A percentile compares a stretch with the other conserved stretches of the same genome.
Conservation (phyloP, 352 stramenopile species). For the Globisporangium perplexum region DNA sequence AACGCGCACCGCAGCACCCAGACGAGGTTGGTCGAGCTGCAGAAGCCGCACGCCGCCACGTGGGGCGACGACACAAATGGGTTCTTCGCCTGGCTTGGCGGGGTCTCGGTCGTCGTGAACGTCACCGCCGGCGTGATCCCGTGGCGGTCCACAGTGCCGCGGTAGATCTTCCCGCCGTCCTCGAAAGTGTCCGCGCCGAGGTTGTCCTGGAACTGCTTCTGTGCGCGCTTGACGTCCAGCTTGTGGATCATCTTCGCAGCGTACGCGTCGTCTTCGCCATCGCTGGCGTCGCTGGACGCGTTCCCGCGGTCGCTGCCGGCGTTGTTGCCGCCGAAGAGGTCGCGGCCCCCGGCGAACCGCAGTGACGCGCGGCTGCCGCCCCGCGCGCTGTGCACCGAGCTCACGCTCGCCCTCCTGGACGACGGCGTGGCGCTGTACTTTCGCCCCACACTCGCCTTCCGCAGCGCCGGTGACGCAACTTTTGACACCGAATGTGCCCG, state of each 20-base stretch:
- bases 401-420: conserved; percentile 5
- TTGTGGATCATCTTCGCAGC: conserved; percentile 11
- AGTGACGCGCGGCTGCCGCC: not conserved
- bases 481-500: conserved; percentile 3
- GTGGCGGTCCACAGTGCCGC: conserved; percentile 38
- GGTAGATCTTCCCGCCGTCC: conserved; percentile 38
- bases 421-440: conserved; percentile 7
- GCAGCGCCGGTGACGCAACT: not conserved
- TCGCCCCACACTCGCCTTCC: conserved; percentile 3
- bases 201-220: conserved; percentile 23
- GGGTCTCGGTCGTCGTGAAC: conserved; percentile 46
- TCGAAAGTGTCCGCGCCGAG: conserved; percentile 25
- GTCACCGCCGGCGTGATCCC: conserved; percentile 64
- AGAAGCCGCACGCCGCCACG: conserved; percentile 55
- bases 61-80: conserved; percentile 19
- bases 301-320: not conserved
- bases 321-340: conserved; percentile 2
- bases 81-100: conserved; percentile 48
- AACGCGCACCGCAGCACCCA: conserved; percentile 69
- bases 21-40: conserved; percentile 58
- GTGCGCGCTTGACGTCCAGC: conserved; percentile 7
- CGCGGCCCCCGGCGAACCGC: conserved; percentile 1
- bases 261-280: conserved; percentile 7
- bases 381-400: conserved; percentile 2
- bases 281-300: not conserved